Evolutionary conservation across 1,139 yeast species (phyloP), one percentile per base, ranked within the genome.

Genomic region (Yamadazyma jaroonii): DNA sequence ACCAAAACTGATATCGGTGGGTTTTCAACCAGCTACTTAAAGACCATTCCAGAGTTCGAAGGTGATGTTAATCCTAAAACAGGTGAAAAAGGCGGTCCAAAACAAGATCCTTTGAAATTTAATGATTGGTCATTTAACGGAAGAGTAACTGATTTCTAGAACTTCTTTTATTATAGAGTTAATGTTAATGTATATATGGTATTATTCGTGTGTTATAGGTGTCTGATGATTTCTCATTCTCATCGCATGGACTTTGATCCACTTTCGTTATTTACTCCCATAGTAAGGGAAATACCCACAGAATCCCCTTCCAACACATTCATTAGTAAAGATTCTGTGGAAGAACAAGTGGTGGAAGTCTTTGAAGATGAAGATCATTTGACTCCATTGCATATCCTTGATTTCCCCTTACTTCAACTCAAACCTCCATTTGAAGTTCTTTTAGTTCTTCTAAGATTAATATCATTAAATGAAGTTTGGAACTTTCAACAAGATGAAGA

Each of bases 11-110:
- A 81, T 46, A 74, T 81, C 32, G 87, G 86, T 2, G 69, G 75
- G 8, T 75, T 82, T 48, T 83, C 86, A 22, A 83, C 90, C 1
- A 84, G 80, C 44, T 79, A 72, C 48, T 74, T 82, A 57, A 80
- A 83, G 59, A 84, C 89, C 4, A 82, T 88, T 39, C 96, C 96
- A 0, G 99, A 94, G 52, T 92, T 92, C 54, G 97, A 90, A 61
- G 99, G 99, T 1, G 92, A 90, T 43, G 80, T 75, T 25, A 92
- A 92, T 54, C 99, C 99, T 0, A 74, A 72, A 41, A 90, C 97
- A 1, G 98, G 98, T 2, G 99, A 94, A 61, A 71, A 83, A 24
- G 96, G 96, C 29, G 99, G 98, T 0, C 99, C 99, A n/a, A 94
- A 94, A 54, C 97, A 92, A 59, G 97, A 94, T 54, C 99, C 99